Base-by-base conservation (phyloP, 345 rosid genomes). In the Heritiera fomes region DNA sequence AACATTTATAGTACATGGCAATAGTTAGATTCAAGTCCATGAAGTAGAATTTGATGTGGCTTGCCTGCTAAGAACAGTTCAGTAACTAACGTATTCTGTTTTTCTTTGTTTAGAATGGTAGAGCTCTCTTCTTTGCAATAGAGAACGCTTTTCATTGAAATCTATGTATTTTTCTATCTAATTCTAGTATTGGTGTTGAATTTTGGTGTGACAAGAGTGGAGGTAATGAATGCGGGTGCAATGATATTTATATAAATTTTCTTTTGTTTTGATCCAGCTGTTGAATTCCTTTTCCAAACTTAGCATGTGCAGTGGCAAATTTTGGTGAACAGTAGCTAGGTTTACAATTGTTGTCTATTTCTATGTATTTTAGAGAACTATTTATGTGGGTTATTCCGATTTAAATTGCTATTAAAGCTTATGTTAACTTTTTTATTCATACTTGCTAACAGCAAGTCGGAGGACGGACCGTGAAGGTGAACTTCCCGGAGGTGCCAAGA, bases 401-500 rank as follows among this genome's bases (percentile, higher is more conserved):
- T 53, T 9, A 41, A 34, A 6, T 72, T 53, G 30, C 76, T 7
- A 14, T 52, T 20, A 14, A 53, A 56, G 14, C 7, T 52, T 17
- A 18, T 75, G 40, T 38, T 64, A 30, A 5, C 73, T 8, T 40
- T 78, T 46, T 11, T 60, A 17, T 59, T 15, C 32, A 12, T 67
- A 18, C 34, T 73, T 14, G 15, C 80, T 71, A 46, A 52, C 88
- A 96, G 98, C 94, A 89, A 95, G 73, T 96, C 69, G 97, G 97
- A 64, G 97, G 98, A 75, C 81, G 97, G 53, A 88, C 92, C 1
- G 89, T 88, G 80, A 93, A 82, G 86, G 98, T 96, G 81, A 96
- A 94, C 93, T 90, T 91, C 83, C 98, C 97, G 6, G 97, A 93
- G 84, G 99, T 93, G 71, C 98, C 99, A 18, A 90, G 83, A 84